Percentiles rank a stretch among this genome's conserved stretches.
Evolutionary conservation across 192 early-diverging fungal genomes (phyloP).

Genomic region (Backusella macrospora): DNA sequence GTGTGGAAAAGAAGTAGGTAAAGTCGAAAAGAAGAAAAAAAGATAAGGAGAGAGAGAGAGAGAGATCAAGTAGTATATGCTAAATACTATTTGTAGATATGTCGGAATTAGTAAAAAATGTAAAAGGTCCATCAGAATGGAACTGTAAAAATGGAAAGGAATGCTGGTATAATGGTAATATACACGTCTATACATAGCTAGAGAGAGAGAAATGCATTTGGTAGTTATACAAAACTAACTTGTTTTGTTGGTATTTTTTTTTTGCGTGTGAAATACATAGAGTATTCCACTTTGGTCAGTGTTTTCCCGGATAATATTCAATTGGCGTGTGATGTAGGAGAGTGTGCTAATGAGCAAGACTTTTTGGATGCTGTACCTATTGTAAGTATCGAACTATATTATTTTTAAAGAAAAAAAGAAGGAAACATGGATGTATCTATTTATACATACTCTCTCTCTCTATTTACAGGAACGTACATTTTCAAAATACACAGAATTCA

Average conservation of each 20-base stretch:
- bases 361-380: conserved; percentile 38
- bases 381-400: conserved; percentile 4
- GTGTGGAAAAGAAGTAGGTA: conserved; percentile 72
- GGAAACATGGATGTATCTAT: too few species aligned
- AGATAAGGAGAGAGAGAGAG: not conserved
- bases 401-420: too few species aligned
- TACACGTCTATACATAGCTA: too few species aligned
- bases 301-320: conserved; percentile 59
- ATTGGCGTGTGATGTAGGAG: conserved; percentile 76
- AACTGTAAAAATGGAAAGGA: conserved; percentile 38
- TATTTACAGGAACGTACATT: conserved; percentile 29
- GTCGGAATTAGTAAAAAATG: conserved; percentile 40
- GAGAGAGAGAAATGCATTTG: too few species aligned
- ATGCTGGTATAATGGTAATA: conserved; percentile 44
- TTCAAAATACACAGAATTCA: conserved; percentile 27
- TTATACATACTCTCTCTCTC: not conserved
- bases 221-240: too few species aligned
- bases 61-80: not conserved
- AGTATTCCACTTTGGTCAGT: conserved; percentile 40
- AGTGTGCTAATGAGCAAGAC: conserved; percentile 61
- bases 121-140: conserved; percentile 42
- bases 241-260: not conserved
- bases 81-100: conserved; percentile 19
- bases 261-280: conserved; percentile 19
- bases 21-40: conserved; percentile 13